Evolutionary conservation across 169 alveolate genomes (phyloP).

Genomic region (Plasmodium malariae): DNA sequence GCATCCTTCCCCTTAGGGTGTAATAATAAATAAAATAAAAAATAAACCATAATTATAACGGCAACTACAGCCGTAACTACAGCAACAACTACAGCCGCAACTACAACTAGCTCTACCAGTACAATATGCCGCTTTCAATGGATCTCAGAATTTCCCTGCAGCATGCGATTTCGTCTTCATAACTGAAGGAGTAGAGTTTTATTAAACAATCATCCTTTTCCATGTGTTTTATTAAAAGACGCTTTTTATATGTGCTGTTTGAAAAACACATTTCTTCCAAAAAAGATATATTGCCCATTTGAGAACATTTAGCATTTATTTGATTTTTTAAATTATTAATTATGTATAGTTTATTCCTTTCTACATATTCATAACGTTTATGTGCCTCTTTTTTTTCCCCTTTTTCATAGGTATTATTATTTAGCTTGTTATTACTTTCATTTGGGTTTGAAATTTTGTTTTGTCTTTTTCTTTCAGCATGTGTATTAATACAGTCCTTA

Average conservation of each 20-base stretch:
- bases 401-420: not conserved
- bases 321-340: constrained; percentile 45
- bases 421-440: no score
- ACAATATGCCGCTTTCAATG: constrained; percentile 4
- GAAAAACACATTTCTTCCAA: constrained; percentile 52
- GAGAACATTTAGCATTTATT: constrained; percentile 27
- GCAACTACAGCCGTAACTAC: no score
- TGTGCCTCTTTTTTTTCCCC: not conserved
- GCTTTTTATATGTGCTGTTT: constrained; percentile 23
- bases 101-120: no score
- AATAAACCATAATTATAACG: no score
- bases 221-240: constrained; percentile 23
- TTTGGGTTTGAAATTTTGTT: no score
- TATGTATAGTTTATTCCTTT: constrained; percentile 10
- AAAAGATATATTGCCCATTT: constrained; percentile 35
- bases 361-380: constrained; percentile 43
- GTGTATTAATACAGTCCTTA: not conserved
- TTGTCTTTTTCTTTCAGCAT: not conserved
- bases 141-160: constrained; percentile 36
- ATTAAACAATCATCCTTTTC: constrained; percentile 34
- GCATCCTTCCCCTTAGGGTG: not conserved
- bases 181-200: constrained; percentile 19
- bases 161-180: constrained; percentile 42
- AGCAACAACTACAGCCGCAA: no score
- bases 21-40: not conserved